Evolutionary conservation across 2,329 filamentous ascomycete genomes (phyloP).

Genomic region (Sporothrix pallida): DNA sequence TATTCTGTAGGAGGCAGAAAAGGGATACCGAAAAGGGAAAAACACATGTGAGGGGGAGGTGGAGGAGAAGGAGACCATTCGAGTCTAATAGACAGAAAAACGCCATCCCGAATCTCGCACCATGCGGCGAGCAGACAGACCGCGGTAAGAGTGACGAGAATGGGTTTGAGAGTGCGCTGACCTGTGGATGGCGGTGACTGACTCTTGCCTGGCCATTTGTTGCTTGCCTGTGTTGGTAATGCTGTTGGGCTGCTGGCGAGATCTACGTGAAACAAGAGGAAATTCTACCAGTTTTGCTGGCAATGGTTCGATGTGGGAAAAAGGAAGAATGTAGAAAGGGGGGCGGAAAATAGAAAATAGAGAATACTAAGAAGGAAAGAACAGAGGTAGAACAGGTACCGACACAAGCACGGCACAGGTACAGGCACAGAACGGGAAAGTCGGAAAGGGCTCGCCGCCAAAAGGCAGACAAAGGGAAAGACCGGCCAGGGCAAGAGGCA

Average conservation of each 20-base stretch:
- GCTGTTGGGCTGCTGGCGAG: neutral
- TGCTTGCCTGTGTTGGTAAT: no score
- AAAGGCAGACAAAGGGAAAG: neutral
- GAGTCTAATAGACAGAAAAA: neutral
- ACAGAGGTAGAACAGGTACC: neutral
- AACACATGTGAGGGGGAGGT: neutral
- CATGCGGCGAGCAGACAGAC: slow-evolving; percentile 2
- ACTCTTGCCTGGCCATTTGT: neutral
- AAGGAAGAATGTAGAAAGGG: neutral
- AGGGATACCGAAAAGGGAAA: neutral
- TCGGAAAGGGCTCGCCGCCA: neutral
- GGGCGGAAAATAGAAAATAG: no score
- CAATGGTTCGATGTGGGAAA: neutral
- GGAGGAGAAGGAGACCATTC: neutral
- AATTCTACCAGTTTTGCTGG: neutral
- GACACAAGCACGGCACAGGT: neutral
- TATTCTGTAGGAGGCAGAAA: neutral
- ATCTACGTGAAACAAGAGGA: neutral
- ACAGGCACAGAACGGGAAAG: slow-evolving; percentile 10
- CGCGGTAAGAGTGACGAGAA: neutral
- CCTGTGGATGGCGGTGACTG: neutral
- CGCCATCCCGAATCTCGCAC: neutral
- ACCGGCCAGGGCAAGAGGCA: neutral
- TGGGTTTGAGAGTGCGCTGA: no score
- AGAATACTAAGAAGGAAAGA: neutral